A percentile compares a stretch with the other conserved stretches of the same genome.
phyloP scores from a whole-genome alignment of 768 basidiomycete genomes.

The Phaeolepiota aurea region DNA sequence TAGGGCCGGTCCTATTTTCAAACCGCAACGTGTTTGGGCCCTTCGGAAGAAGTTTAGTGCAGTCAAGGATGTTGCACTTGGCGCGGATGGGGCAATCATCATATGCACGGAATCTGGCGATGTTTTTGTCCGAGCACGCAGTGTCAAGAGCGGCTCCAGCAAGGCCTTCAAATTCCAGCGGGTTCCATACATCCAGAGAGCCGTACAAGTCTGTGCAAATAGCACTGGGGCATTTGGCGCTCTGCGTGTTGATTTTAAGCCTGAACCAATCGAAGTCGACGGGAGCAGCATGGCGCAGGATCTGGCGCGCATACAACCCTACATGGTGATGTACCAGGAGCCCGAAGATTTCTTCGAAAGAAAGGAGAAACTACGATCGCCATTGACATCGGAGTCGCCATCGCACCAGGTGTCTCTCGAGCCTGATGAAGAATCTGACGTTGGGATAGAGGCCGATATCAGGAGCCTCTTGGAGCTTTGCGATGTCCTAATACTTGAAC shows the following conservation, averaged over 20 bases:
- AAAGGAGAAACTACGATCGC: neutral
- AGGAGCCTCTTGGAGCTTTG: slow-evolving; percentile 22
- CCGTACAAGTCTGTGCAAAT: slow-evolving; percentile 76
- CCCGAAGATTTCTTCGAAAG: neutral
- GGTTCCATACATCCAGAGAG: slow-evolving; percentile 78
- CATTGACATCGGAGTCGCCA: neutral
- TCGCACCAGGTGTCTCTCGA: neutral
- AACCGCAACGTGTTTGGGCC: slow-evolving; percentile 89
- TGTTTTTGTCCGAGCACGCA: slow-evolving; percentile 77
- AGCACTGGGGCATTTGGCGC: slow-evolving; percentile 86
- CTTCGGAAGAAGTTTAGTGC: slow-evolving; percentile 80
- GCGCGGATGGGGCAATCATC: slow-evolving; percentile 80
- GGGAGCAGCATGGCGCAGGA: slow-evolving; percentile 61
- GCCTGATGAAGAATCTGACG: slow-evolving; percentile 22
- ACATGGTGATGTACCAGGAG: slow-evolving; percentile 21
- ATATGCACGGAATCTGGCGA: slow-evolving; percentile 94
- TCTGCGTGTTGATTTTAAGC: slow-evolving; percentile 63
- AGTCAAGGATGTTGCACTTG: slow-evolving; percentile 86
- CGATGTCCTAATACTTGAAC: slow-evolving; percentile 20
- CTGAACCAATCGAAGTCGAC: slow-evolving; percentile 41
- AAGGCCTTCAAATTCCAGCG: slow-evolving; percentile 74
- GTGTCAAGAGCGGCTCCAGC: slow-evolving; percentile 17
- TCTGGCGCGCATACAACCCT: slow-evolving; percentile 60
- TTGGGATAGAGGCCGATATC: slow-evolving; percentile 27
- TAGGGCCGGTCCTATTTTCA: slow-evolving; percentile 24